Percentiles rank a stretch among this genome's conserved stretches.
Evolutionary conservation across 805 yeast species (phyloP).

Genomic region (Starmerella riodocensis): DNA sequence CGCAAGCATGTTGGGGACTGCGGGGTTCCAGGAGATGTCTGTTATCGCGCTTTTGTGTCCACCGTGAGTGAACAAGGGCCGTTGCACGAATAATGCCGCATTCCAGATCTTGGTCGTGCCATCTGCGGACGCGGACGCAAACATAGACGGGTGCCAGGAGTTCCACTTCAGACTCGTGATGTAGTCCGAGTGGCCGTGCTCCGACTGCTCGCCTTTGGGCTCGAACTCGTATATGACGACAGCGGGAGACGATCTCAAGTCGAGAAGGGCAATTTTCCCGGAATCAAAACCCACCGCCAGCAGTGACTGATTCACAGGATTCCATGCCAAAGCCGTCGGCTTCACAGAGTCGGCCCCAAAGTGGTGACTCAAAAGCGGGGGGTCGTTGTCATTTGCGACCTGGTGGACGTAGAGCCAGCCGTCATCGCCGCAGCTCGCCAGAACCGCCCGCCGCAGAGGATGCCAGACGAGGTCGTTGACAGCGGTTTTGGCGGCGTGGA

Average conservation of each 20-base stretch:
- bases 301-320: slow-evolving; percentile 40
- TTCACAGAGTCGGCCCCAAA: slow-evolving; percentile 6
- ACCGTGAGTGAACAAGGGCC: slow-evolving; percentile 49
- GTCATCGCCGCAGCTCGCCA: slow-evolving; percentile 58
- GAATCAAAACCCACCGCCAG: slow-evolving; percentile 54
- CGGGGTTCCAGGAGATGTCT: slow-evolving; percentile 71
- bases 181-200: slow-evolving; percentile 34
- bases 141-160: slow-evolving; percentile 37
- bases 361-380: background rate
- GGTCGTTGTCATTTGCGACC: slow-evolving; percentile 1
- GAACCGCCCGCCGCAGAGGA: slow-evolving; percentile 44
- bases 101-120: slow-evolving; percentile 34
- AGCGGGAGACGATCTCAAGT: slow-evolving; percentile 37
- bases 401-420: slow-evolving; percentile 12
- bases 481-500: slow-evolving; percentile 34
- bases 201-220: background rate
- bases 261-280: slow-evolving; percentile 53
- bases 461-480: slow-evolving; percentile 66
- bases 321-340: slow-evolving; percentile 49
- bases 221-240: background rate
- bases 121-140: slow-evolving; percentile 55
- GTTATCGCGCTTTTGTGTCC: slow-evolving; percentile 84
- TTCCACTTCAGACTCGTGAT: slow-evolving; percentile 67
- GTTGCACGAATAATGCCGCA: slow-evolving; percentile 10
- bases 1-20: slow-evolving; percentile 55